These are phyloP conservation scores for Seiridium cupressi DNA, from an alignment of 2,329 filamentous ascomycete species.

Conservation along the genomic window DNA sequence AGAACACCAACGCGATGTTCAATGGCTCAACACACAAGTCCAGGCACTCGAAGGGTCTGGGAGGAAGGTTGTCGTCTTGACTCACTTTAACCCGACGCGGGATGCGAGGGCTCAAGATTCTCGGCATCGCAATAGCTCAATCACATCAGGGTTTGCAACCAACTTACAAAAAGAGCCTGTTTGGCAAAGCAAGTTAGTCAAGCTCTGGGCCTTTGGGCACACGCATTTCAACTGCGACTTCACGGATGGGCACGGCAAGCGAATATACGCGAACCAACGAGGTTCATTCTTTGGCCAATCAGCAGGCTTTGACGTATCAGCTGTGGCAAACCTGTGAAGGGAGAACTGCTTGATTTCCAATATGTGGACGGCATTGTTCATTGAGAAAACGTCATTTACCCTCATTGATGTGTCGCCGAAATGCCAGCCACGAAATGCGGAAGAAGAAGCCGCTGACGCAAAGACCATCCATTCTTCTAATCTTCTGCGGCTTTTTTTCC, in stretches of 20 bases:
- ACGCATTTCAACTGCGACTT: constrained; percentile 47
- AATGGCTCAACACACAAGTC: constrained; percentile 40
- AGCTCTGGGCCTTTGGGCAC: constrained; percentile 47
- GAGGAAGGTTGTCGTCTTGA: constrained; percentile 33
- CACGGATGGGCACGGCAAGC: constrained; percentile 24
- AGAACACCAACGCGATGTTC: constrained; percentile 35
- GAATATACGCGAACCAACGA: constrained; percentile 37
- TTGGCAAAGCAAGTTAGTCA: constrained; percentile 30
- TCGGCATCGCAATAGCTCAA: constrained; percentile 25
- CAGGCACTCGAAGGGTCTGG: constrained; percentile 19
- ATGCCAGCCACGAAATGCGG: too few relatives aligned
- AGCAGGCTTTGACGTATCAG: neutral
- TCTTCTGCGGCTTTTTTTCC: too few relatives aligned
- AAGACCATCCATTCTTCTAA: too few relatives aligned
- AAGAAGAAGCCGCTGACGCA: too few relatives aligned
- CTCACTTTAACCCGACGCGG: constrained; percentile 40
- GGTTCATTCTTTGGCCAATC: constrained; percentile 34
- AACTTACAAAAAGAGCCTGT: constrained; percentile 34
- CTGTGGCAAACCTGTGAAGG: neutral
- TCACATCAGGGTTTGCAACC: constrained; percentile 34
- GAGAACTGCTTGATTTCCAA: too few relatives aligned
- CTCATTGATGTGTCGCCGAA: too few relatives aligned
- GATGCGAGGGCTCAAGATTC: constrained; percentile 32
- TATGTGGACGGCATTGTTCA: too few relatives aligned
- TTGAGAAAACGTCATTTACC: too few relatives aligned